phyloP scores from a whole-genome alignment of 352 stramenopile species.

The Pythium dissotocum region DNA sequence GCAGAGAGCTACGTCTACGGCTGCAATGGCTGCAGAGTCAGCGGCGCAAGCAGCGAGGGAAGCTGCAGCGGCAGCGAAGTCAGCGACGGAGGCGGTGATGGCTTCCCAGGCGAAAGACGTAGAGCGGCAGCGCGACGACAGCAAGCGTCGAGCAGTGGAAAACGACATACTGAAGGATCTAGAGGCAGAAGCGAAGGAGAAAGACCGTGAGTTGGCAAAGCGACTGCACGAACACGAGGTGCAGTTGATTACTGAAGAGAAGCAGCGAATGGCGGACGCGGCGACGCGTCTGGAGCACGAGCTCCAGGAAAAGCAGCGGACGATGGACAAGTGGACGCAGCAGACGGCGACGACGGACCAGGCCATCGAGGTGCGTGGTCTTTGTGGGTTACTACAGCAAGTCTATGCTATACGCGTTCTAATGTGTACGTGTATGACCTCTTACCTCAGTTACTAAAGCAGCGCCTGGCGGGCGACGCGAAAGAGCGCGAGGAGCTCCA shows the following conservation, averaged over 20 bases:
- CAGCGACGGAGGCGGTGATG: slow-evolving; percentile 13
- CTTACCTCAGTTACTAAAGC: slow-evolving; percentile 59
- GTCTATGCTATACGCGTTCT: too few relatives aligned
- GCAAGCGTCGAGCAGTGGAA: not conserved
- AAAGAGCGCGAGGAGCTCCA: slow-evolving; percentile 63
- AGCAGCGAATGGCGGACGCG: slow-evolving; percentile 33
- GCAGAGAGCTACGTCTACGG: slow-evolving; percentile 9
- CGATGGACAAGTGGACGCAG: slow-evolving; percentile 33
- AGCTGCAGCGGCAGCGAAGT: slow-evolving; percentile 30
- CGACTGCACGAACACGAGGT: slow-evolving; percentile 35
- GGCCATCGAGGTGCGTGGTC: slow-evolving; percentile 48
- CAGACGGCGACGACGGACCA: slow-evolving; percentile 43
- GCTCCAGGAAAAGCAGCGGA: slow-evolving; percentile 34
- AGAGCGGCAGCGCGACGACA: not conserved
- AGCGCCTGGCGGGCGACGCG: slow-evolving; percentile 43
- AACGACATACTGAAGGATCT: not conserved
- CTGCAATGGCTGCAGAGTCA: slow-evolving; percentile 7
- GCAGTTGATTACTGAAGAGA: slow-evolving; percentile 30
- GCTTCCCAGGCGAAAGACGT: not conserved
- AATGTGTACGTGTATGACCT: not conserved
- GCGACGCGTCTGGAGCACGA: slow-evolving; percentile 36
- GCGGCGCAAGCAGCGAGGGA: slow-evolving; percentile 31
- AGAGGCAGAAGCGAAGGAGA: slow-evolving; percentile 8
- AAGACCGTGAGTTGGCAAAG: slow-evolving; percentile 30
- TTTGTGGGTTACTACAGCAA: too few relatives aligned